Evolutionary conservation across 768 basidiomycete genomes (phyloP).

Genomic region (Tubosaeta sp.): DNA sequence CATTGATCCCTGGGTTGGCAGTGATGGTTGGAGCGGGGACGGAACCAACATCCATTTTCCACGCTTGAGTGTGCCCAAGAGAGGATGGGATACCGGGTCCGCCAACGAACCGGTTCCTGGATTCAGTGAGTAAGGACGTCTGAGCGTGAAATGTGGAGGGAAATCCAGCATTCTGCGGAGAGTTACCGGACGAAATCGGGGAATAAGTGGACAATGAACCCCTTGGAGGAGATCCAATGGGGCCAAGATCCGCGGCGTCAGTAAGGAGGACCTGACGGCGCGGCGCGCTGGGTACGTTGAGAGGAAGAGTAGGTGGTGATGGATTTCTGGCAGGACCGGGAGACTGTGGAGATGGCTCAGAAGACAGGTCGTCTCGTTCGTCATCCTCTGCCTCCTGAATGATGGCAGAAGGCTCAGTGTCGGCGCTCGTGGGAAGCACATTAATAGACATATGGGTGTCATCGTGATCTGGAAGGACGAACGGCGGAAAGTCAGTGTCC

Average conservation of each 20-base stretch:
- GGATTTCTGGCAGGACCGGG: constrained; percentile 27
- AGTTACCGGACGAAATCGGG: constrained; percentile 38
- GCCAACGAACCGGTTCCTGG: constrained; percentile 30
- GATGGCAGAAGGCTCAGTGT: neutral
- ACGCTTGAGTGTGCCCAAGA: constrained; percentile 40
- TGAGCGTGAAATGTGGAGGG: constrained; percentile 78
- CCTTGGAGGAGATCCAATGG: constrained; percentile 77
- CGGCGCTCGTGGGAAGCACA: constrained; percentile 3
- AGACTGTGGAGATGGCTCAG: constrained; percentile 9
- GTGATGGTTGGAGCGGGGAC: constrained; percentile 15
- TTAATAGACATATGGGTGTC: constrained; percentile 18
- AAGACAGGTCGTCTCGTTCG: neutral
- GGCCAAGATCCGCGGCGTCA: constrained; percentile 60
- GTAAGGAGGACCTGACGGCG: constrained; percentile 39
- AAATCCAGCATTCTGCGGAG: constrained; percentile 39
- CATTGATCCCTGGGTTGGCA: constrained; percentile 11
- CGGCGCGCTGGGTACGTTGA: constrained; percentile 46
- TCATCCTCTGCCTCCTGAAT: constrained; percentile 14
- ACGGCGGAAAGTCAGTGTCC: constrained; percentile 70
- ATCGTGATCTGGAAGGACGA: constrained; percentile 60
- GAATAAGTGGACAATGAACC: constrained; percentile 48
- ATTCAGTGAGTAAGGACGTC: constrained; percentile 40
- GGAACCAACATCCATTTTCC: constrained; percentile 27
- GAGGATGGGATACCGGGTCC: constrained; percentile 56
- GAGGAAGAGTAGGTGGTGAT: constrained; percentile 50